Conservation (phyloP, 768 basidiomycete species). For the Russula ochroleuca region DNA sequence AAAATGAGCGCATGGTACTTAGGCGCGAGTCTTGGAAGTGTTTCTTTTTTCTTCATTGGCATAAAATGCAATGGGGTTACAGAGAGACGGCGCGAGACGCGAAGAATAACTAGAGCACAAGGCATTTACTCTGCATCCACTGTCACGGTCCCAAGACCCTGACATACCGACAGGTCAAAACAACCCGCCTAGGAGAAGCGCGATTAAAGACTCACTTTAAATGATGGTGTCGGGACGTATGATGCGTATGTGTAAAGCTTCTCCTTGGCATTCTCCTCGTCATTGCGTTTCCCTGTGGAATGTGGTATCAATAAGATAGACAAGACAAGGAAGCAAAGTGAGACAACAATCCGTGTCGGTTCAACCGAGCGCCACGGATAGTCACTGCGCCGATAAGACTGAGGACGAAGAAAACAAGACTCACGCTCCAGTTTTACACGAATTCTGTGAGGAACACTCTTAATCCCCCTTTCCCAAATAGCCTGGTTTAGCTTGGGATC, state of each 20-base stretch:
- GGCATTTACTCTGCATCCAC: slow-evolving; percentile 70
- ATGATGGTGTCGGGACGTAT: slow-evolving; percentile 67
- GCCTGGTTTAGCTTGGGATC: slow-evolving; percentile 97
- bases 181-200: slow-evolving; percentile 21
- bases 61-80: slow-evolving; percentile 3
- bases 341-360: neutral
- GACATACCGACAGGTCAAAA: slow-evolving; percentile 22
- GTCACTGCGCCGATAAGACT: neutral
- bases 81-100: slow-evolving; percentile 2
- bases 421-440: slow-evolving; percentile 91
- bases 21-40: neutral
- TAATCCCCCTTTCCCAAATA: slow-evolving; percentile 90
- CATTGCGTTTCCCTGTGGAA: slow-evolving; percentile 86
- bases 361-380: neutral
- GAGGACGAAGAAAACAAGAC: slow-evolving; percentile 33
- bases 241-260: slow-evolving; percentile 92
- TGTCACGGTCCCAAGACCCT: slow-evolving; percentile 83
- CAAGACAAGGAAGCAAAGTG: neutral
- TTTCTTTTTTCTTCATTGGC: slow-evolving; percentile 5
- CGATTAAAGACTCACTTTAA: slow-evolving; percentile 64
- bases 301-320: neutral
- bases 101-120: slow-evolving; percentile 1
- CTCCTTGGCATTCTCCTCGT: slow-evolving; percentile 98
- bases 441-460: slow-evolving; percentile 87
- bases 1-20: neutral